A percentile compares a stretch with the other conserved stretches of the same genome.
phyloP scores from a whole-genome alignment of 225 moss, liverwort and hornwort genomes.

The Physcomitrium patens region DNA sequence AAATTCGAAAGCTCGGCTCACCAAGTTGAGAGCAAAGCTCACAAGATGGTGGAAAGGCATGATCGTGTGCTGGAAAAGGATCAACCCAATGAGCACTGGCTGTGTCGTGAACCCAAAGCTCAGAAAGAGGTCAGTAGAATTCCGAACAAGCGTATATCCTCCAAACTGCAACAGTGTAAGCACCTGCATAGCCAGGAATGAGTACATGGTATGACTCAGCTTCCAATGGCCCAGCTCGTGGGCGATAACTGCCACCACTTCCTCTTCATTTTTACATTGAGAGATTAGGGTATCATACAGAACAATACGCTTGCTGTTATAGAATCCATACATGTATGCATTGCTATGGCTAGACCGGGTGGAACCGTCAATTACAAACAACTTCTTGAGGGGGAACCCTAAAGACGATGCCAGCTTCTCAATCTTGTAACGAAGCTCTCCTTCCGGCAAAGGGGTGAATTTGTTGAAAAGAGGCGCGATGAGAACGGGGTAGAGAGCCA shows the following conservation, averaged over 20 bases:
- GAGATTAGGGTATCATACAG: slow-evolving; percentile 95
- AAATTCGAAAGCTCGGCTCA: slow-evolving; percentile 97
- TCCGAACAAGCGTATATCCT: slow-evolving; percentile 85
- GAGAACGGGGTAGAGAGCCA: slow-evolving; percentile 90
- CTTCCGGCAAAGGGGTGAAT: slow-evolving; percentile 84
- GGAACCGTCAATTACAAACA: slow-evolving; percentile 96
- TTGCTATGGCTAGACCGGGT: slow-evolving; percentile 96
- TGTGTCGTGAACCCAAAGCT: slow-evolving; percentile 73
- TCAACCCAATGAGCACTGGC: slow-evolving; percentile 69
- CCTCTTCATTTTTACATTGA: slow-evolving; percentile 93
- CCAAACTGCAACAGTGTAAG: slow-evolving; percentile 94
- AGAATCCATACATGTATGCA: slow-evolving; percentile 99
- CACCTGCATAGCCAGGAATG: slow-evolving; percentile 97
- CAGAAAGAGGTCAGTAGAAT: slow-evolving; percentile 60
- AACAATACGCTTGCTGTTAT: slow-evolving; percentile 98
- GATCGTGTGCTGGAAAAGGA: slow-evolving; percentile 75
- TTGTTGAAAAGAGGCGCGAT: slow-evolving; percentile 98
- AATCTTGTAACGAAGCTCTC: slow-evolving; percentile 75
- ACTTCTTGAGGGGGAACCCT: slow-evolving; percentile 86
- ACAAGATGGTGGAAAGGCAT: slow-evolving; percentile 91
- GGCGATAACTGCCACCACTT: slow-evolving; percentile 96
- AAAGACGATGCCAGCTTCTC: slow-evolving; percentile 90
- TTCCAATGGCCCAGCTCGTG: slow-evolving; percentile 99
- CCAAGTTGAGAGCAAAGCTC: slow-evolving; percentile 90
- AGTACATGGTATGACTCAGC: slow-evolving; percentile 96